Base-by-base conservation (phyloP, 805 yeast genomes). In the Pichia manshurica region DNA sequence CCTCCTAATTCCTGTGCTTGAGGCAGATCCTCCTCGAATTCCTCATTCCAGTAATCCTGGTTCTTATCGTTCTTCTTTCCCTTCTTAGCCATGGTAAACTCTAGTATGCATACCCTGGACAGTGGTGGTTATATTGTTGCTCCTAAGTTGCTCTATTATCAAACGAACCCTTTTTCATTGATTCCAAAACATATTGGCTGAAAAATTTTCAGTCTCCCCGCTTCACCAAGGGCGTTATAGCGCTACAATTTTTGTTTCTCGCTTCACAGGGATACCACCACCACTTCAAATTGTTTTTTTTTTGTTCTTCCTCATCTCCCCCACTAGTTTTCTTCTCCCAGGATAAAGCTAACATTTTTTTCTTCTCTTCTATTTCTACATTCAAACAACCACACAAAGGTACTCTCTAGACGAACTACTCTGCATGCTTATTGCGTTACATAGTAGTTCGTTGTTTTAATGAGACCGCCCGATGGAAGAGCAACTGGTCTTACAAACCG, bases 21-120 rank as follows among this genome's bases (percentile, higher is more conserved):
- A 13, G 77, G 72, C 39, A 66, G 62, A 25, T 77, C 83, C 32
- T 66, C 68, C 47, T 77, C 85, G 41, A 72, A 68, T 10, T 81
- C 87, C 28, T 85, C 93, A 49, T 86, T 95, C 93, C 93, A 86
- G 70, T 77, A 73, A 57, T 83, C 88, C 29, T 25, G 29, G 49
- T 82, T 86, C 46, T 81, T 76, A 64, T 79, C 72, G 50, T 72
- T 72, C 63, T 82, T 86, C 74, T 81, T 85, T 54, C 72, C 75
- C 58, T 78, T 79, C 39, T 52, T 52, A 19, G 56, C 56, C 56
- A 53, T 53, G 31, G 12, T 50, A 32, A 22, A 10, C 29, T 12
- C n/a, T n/a, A 21, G 15, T 21, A 10, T 34, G 40, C 40, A 39
- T 38, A 38, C 31, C 25, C 22, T 38, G 42, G 17, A 38, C 28